These are phyloP conservation scores for Fraxinus xanthoxyloides DNA, from an alignment of 305 asterid genomes.

Conservation along the genomic window DNA sequence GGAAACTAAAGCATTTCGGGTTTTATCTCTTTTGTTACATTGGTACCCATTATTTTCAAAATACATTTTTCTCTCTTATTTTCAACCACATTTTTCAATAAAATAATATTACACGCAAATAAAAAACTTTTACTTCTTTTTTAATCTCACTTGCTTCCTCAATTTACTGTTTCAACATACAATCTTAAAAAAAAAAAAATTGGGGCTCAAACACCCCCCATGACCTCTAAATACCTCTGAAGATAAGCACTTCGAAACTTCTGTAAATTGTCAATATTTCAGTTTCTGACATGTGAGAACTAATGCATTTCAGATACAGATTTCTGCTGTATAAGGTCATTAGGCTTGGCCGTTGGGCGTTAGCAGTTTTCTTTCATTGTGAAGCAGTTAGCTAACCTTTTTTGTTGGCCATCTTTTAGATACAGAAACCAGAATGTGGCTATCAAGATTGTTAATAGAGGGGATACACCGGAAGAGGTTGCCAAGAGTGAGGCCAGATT, in stretches of 20 bases:
- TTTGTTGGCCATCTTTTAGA: slow-evolving; percentile 37
- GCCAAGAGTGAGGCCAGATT: slow-evolving; percentile 71
- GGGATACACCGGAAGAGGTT: slow-evolving; percentile 82
- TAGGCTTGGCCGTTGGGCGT: not conserved
- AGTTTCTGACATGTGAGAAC: not conserved
- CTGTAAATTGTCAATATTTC: not conserved
- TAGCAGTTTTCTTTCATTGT: not conserved
- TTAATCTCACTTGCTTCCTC: too few species aligned
- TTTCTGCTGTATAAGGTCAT: not conserved
- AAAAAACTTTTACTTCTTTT: too few species aligned
- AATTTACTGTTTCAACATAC: too few species aligned
- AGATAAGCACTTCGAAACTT: not conserved
- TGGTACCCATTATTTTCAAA: too few species aligned
- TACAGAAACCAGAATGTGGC: slow-evolving; percentile 94
- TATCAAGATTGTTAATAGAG: slow-evolving; percentile 73
- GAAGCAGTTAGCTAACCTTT: not conserved
- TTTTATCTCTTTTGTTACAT: too few species aligned
- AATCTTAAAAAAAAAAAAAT: too few species aligned
- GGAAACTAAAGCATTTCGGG: too few species aligned
- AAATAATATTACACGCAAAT: too few species aligned
- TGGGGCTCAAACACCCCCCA: not conserved
- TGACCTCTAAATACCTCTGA: not conserved
- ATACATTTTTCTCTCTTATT: too few species aligned
- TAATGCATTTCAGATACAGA: not conserved
- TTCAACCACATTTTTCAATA: too few species aligned